Base-by-base conservation (phyloP, 192 early-diverging fungal species). In the Umbelopsis sp. region DNA sequence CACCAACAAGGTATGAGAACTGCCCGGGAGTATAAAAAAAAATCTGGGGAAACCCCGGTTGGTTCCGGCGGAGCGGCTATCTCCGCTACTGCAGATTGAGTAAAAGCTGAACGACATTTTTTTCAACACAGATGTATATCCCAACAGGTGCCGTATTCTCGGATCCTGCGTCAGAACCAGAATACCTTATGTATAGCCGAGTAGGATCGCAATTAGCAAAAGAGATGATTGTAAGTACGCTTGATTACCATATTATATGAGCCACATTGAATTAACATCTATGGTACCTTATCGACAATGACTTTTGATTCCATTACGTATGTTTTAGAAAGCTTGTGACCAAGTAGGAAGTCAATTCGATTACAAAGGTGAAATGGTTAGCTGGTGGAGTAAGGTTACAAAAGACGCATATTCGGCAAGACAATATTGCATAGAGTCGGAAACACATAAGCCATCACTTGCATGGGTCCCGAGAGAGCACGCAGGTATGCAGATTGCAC, bases 341-440 rank as follows among this genome's bases (percentile, higher is more conserved):
- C 29, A 22, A 32, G 31, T 62, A 17, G 56, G 56, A 16, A 62
- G 56, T 20, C 26, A 62, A 29, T 62, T 32, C 34, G 17, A 62
- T 62, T 29, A 26, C 31, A 12, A 29, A 11, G 56, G 56, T 20
- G 16, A 62, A 34, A 22, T 62, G 29, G n/a, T 20, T 31, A 34
- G 20, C 26, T 62, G 56, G 56, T 62, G 56, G 56, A 62, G 29
- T 62, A 14, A 10, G 0, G n/a, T 62, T 34, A 62, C 56, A 0
- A 62, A 20, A 62, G 31, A 62, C 12, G 26, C 56, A 16, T 62
- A 62, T 20, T 62, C 56, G 26, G 56, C 31, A 20, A 62, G 56
- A 20, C 56, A 31, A 2, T 31, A 62, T 29, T 62, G 56, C 56
- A 17, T 62, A 20, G 56, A 29, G 17, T 62, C 56, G 29, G 56